Base-by-base conservation (phyloP, 768 basidiomycete genomes). In the Suillus plorans region DNA sequence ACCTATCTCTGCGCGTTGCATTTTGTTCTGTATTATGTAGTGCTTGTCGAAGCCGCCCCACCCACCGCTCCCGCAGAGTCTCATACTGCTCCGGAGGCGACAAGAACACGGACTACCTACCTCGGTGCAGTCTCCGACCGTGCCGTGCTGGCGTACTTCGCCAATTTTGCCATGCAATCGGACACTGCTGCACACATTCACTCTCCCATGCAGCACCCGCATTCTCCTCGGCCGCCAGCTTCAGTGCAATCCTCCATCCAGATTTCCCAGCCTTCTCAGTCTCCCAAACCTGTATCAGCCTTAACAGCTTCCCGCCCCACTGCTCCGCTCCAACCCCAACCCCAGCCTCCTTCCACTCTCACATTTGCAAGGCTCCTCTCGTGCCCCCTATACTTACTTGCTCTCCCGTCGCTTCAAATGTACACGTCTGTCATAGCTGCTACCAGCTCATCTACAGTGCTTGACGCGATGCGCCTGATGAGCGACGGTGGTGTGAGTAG, bases 391-490 rank as follows among this genome's bases (percentile, higher is more conserved):
- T 74, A 77, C 56, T 79, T 81, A 5, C 79, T 89, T 36, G 79
- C 84, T 8, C 82, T 91, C 42, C 90, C 89, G 25, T 91, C 87
- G 6, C 75, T 92, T 5, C 82, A 87, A 67, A 79, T 91, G 44
- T 85, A 87, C 69, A 70, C 81, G 2, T 82, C 86, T 1, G 88
- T 94, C 20, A 80, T 94, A 10, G 84, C 90, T 8, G 78, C 86
- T 5, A 81, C 82, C 5, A 86, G 89, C 52, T 81, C 80, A 18
- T 84, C 85, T 2, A 83, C 83, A 22, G 88, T 93, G 31, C 78
- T 93, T 59, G 89, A 92, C 72, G 91, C 91, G 6, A 94, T 94
- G 92, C 86, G 81, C 65, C 79, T 90, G 36, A 93, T 94, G 92
- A 92, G 90, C 69, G 90, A 92, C 66, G 85, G 90, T 70, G 92